Base-by-base conservation (phyloP, 164 flowering plant genomes). In the Pachysandra terminalis region DNA sequence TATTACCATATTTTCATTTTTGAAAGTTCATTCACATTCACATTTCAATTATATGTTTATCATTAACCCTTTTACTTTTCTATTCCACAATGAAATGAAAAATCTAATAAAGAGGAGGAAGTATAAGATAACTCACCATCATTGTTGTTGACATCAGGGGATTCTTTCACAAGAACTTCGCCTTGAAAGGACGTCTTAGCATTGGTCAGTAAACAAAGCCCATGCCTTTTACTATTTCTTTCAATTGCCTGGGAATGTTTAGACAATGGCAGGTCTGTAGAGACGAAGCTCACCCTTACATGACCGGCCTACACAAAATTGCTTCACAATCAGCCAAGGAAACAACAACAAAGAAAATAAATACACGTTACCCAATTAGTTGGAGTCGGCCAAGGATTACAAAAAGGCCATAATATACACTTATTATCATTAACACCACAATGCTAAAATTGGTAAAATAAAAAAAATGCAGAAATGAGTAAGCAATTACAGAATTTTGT, bases 111-210 rank as follows among this genome's bases (percentile, higher is more conserved):
- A 62, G 25, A 2, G 8, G 14, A 63, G 35, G 17, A 27, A 6
- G 35, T 19, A 45, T 40, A 59, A 65, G 14, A 41, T 25, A 54
- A 67, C 65, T 56, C 28, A 72, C 78, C 77, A 74, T 82, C 83
- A 75, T 65, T 76, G 56, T 74, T 77, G 9, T 73, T 76, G 41
- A 59, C 66, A 32, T 23, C 54, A 24, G 65, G 27, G 51, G 90
- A 56, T 64, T 85, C 83, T 72, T 84, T 82, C 59, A 75, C 76
- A 19, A 79, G 66, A 22, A 82, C 73, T 71, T 82, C 82, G 64
- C 78, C 80, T 74, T 76, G 84, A 66, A 72, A 64, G 23, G 88
- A 80, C 51, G 76, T 64, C 76, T 77, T 78, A 54, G 83, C 83
- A 74, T 74, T 77, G 37, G 74, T 69, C 35, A 5, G 64, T 21